These are phyloP conservation scores for Phanerodontia chrysosporium DNA, from an alignment of 768 basidiomycete genomes.

Conservation along the genomic window DNA sequence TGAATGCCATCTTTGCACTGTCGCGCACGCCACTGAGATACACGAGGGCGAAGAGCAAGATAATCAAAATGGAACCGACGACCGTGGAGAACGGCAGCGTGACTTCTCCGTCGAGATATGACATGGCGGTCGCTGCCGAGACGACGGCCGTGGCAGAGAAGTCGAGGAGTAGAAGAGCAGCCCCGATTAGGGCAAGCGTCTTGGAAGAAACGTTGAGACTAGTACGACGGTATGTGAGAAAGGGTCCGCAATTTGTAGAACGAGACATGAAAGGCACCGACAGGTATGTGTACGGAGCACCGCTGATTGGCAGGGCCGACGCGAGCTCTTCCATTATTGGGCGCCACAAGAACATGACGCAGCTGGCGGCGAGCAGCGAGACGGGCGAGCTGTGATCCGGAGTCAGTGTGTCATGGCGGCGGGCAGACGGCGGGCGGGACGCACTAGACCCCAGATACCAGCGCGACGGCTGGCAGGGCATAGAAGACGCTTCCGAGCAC, in stretches of 20 bases:
- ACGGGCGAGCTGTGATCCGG: conserved; percentile 54
- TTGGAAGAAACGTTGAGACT: conserved; percentile 65
- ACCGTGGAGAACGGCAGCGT: conserved; percentile 51
- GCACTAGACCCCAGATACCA: conserved; percentile 59
- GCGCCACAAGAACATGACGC: conserved; percentile 65
- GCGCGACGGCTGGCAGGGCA: conserved; percentile 61
- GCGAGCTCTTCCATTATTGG: conserved; percentile 73
- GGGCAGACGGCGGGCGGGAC: conserved; percentile 23
- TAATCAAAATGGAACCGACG: conserved; percentile 48
- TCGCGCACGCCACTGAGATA: conserved; percentile 59
- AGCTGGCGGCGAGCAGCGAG: conserved; percentile 57
- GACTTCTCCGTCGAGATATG: conserved; percentile 65
- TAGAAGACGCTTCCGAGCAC: conserved; percentile 69
- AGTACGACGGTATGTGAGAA: not conserved
- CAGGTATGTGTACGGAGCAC: conserved; percentile 71
- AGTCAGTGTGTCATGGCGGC: not conserved
- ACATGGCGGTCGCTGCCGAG: conserved; percentile 67
- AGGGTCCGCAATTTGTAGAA: not conserved
- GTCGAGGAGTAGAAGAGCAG: conserved; percentile 66
- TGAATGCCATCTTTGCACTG: conserved; percentile 56
- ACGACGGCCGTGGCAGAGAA: conserved; percentile 64
- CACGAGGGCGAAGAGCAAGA: conserved; percentile 49
- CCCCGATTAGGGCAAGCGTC: conserved; percentile 57
- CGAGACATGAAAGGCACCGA: conserved; percentile 28
- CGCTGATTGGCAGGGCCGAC: conserved; percentile 63